Percentiles rank a stretch among this genome's conserved stretches.
Evolutionary conservation across 2,329 filamentous ascomycete species (phyloP).

Genomic region (Penicillium expansum): DNA sequence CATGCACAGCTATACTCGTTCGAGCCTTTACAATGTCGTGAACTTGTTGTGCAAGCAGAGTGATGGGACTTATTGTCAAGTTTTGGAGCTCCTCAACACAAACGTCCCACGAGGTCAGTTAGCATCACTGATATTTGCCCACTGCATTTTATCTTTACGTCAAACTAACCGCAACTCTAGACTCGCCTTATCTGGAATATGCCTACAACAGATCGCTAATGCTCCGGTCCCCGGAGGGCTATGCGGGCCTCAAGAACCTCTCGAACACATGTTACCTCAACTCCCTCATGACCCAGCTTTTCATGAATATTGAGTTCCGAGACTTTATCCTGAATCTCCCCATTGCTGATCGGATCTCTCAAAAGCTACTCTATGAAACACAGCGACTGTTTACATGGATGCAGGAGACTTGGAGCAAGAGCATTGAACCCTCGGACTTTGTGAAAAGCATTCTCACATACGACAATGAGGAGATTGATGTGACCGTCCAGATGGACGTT

Average conservation of each 20-base stretch:
- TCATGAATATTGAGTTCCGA: constrained; percentile 89
- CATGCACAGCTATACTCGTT: constrained; percentile 56
- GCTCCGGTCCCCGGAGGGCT: constrained; percentile 74
- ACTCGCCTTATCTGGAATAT: constrained; percentile 51
- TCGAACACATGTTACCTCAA: constrained; percentile 98
- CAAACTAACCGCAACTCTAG: not conserved
- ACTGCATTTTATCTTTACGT: not conserved
- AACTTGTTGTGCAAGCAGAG: constrained; percentile 53
- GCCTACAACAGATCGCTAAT: constrained; percentile 64
- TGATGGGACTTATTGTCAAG: constrained; percentile 46
- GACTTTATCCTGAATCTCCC: constrained; percentile 72
- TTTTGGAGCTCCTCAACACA: constrained; percentile 53
- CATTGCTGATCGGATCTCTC: constrained; percentile 55
- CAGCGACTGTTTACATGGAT: constrained; percentile 80
- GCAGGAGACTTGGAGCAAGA: constrained; percentile 75
- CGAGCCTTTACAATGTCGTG: constrained; percentile 61
- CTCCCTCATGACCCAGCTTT: constrained; percentile 88
- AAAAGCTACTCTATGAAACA: constrained; percentile 71
- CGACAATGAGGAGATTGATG: constrained; percentile 78
- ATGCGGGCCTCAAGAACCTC: constrained; percentile 85
- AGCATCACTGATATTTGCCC: constrained; percentile 7
- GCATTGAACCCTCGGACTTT: constrained; percentile 68
- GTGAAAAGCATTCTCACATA: constrained; percentile 77
- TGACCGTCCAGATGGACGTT: constrained; percentile 92
- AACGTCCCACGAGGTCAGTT: constrained; percentile 52